These are phyloP conservation scores for Termitomyces sp. DNA, from an alignment of 768 basidiomycete genomes.

Conservation along the genomic window DNA sequence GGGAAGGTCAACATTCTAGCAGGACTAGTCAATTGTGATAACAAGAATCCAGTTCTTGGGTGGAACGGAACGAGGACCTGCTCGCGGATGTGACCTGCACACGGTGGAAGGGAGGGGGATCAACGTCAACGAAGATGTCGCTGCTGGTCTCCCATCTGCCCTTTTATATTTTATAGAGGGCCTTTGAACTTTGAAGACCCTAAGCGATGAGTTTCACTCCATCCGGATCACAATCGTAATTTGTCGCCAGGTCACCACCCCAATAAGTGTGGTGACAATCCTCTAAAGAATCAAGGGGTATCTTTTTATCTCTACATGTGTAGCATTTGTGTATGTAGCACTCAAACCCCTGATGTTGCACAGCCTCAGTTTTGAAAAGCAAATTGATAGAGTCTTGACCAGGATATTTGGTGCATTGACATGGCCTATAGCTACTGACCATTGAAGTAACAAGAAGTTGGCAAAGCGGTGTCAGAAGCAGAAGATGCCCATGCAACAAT, in stretches of 20 bases:
- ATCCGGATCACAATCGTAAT: not conserved
- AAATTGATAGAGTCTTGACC: not conserved
- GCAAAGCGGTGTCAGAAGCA: not conserved
- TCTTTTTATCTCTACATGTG: not conserved
- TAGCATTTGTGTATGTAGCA: no score
- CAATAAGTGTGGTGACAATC: no score
- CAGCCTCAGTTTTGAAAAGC: not conserved
- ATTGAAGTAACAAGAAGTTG: not conserved
- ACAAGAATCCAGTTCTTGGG: slow-evolving; percentile 19
- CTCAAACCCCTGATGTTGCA: not conserved
- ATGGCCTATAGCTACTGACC: not conserved
- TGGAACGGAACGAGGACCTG: slow-evolving; percentile 10
- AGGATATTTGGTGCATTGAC: no score
- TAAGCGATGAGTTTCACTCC: no score
- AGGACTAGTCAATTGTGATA: not conserved
- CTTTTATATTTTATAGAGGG: slow-evolving; percentile 11
- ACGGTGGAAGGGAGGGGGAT: slow-evolving; percentile 9
- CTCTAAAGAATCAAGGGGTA: not conserved
- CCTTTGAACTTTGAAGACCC: no score
- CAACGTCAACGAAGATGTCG: slow-evolving; percentile 16
- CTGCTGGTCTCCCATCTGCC: not conserved
- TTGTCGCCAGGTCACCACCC: not conserved
- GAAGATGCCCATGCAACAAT: no score
- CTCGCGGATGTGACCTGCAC: slow-evolving; percentile 16
- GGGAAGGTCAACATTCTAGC: slow-evolving; percentile 9